Evolutionary conservation across 441 rosid genomes (phyloP).

Genomic region (Populus trichocarpa): DNA sequence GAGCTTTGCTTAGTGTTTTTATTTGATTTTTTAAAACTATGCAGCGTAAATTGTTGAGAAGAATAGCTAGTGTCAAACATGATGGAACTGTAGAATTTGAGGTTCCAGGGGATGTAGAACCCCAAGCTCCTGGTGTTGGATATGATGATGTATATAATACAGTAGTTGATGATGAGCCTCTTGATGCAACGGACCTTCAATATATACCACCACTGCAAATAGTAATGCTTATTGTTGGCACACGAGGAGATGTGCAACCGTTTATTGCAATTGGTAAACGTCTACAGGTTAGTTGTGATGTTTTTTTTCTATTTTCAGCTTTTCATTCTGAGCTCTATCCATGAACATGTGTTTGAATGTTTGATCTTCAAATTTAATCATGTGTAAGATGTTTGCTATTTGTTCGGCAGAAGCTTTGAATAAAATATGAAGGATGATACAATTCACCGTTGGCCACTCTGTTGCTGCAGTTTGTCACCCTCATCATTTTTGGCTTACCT

Average conservation of each 20-base stretch:
- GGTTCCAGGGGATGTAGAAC: slow-evolving; percentile 70
- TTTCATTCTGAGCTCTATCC: background rate
- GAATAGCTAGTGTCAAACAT: slow-evolving; percentile 92
- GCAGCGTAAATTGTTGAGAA: slow-evolving; percentile 80
- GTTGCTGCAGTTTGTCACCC: background rate
- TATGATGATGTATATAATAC: slow-evolving; percentile 32
- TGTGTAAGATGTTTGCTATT: background rate
- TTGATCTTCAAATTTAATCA: background rate
- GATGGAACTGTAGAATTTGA: slow-evolving; percentile 94
- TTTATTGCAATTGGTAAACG: slow-evolving; percentile 94
- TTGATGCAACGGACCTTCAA: slow-evolving; percentile 62
- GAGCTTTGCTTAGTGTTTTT: slow-evolving; percentile 9
- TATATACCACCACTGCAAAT: slow-evolving; percentile 85
- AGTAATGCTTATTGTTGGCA: slow-evolving; percentile 94
- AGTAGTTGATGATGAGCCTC: slow-evolving; percentile 53
- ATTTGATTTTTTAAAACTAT: slow-evolving; percentile 23
- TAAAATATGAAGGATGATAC: background rate
- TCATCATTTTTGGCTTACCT: background rate
- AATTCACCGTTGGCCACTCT: background rate
- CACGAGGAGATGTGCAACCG: slow-evolving; percentile 99
- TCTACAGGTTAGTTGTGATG: slow-evolving; percentile 58
- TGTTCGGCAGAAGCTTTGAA: background rate
- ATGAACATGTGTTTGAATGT: background rate
- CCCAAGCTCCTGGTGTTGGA: slow-evolving; percentile 37
- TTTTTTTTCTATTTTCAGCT: background rate